Conservation (phyloP, 1,284 basidiomycete species). For the Ustilago sp. region DNA sequence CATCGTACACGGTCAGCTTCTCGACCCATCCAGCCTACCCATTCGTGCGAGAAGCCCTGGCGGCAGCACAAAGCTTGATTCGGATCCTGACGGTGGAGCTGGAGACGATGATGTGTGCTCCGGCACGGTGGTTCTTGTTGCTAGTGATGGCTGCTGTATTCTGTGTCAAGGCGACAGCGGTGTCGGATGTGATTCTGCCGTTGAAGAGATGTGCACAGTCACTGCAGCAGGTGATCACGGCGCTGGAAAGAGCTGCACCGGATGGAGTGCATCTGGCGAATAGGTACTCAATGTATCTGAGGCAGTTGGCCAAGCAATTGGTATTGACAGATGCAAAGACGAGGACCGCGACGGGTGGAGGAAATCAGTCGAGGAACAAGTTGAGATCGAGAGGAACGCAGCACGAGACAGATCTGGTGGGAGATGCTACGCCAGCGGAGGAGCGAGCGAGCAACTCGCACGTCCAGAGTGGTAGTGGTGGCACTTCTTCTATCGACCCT, state of each 20-base stretch:
- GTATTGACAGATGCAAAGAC: conserved; percentile 51
- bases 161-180: conserved; percentile 54
- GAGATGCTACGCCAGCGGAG: conserved; percentile 8
- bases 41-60: conserved; percentile 53
- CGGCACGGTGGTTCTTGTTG: conserved; percentile 55
- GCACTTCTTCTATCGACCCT: too few relatives aligned
- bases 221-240: conserved; percentile 53
- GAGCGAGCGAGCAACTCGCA: background rate
- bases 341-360: conserved; percentile 12
- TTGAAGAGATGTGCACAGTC: conserved; percentile 49
- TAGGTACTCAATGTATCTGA: conserved; percentile 49
- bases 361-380: conserved; percentile 17
- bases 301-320: conserved; percentile 50
- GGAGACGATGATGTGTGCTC: conserved; percentile 56
- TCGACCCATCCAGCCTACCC: conserved; percentile 55
- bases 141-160: conserved; percentile 56
- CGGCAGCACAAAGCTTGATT: conserved; percentile 54
- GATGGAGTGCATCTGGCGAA: conserved; percentile 52
- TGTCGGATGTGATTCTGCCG: conserved; percentile 51
- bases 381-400: conserved; percentile 22
- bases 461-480: background rate
- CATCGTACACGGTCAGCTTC: conserved; percentile 45
- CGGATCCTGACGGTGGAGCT: conserved; percentile 53
- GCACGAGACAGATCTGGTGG: background rate
- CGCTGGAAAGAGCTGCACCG: conserved; percentile 43